Base-by-base conservation (phyloP, 495 filamentous ascomycete genomes). In the Lasiosphaeria ovina region DNA sequence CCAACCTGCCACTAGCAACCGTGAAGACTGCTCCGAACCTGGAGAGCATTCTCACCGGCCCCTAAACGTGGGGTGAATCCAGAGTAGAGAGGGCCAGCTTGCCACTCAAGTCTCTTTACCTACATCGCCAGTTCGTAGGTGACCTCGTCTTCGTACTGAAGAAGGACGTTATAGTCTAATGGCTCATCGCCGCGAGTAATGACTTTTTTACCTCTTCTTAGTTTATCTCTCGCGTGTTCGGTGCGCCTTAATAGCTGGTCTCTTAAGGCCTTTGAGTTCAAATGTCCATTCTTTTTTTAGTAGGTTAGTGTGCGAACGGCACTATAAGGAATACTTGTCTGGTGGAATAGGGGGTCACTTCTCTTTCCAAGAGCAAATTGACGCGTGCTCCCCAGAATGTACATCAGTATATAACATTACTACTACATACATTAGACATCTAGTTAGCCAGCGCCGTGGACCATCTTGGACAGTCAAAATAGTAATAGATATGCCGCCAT, bases 361-460 rank as follows among this genome's bases (percentile, higher is more conserved):
- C n/a, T n/a, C n/a, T n/a, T n/a, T n/a, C n/a, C n/a, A 49, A 54
- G 59, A 55, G 58, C 35, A 40, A 17, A 32, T 24, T 11, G 11
- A 14, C 14, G 35, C 61, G 31, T 55, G 60, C 36, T 54, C 36
- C n/a, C 44, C 24, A 58, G 59, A 58, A 45, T 70, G 67, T 70
- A 70, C 62, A 70, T 70, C 61, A 64, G 11, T 65, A 59, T 63
- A 56, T 52, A 53, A 56, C 44, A 59, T 55, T 58, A 54, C 51
- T 45, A 59, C 50, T 60, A 54, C 53, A 53, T 60, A 60, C 32
- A 45, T 51, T 61, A 56, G 44, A 54, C 11, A 35, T 35, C 34
- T 36, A 31, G 2, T 9, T 3, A 17, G 16, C 4, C 4, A 12
- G 16, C 12, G 42, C 4, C 16, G 42, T 45, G 12, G 14, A 35